phyloP scores from a whole-genome alignment of 1,139 yeast species.

The Taphrina populina region DNA sequence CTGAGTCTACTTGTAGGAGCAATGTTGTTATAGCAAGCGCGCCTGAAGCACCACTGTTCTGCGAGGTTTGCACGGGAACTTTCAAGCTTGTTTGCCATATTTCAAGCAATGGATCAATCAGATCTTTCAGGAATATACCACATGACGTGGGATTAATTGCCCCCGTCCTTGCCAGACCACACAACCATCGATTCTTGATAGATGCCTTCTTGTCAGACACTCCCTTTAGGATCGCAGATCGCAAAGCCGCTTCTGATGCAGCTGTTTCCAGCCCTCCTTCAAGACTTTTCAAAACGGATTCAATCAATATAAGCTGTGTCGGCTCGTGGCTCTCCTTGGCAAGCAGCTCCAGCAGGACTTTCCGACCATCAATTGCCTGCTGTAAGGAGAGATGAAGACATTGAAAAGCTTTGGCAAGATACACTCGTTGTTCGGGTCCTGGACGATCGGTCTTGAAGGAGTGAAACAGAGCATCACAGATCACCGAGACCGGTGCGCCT shows the following conservation, averaged over 20 bases:
- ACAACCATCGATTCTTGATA: slow-evolving; percentile 64
- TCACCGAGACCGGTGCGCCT: slow-evolving; percentile 49
- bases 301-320: slow-evolving; percentile 56
- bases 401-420: slow-evolving; percentile 50
- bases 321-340: slow-evolving; percentile 74
- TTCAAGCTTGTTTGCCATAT: slow-evolving; percentile 19
- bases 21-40: slow-evolving; percentile 44
- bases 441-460: slow-evolving; percentile 47
- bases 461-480: slow-evolving; percentile 52
- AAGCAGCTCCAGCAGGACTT: slow-evolving; percentile 54
- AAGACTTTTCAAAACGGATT: slow-evolving; percentile 53
- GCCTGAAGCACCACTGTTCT: slow-evolving; percentile 43
- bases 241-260: slow-evolving; percentile 39
- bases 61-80: slow-evolving; percentile 40
- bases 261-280: slow-evolving; percentile 37
- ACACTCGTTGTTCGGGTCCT: slow-evolving; percentile 64
- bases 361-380: slow-evolving; percentile 17
- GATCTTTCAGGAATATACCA: slow-evolving; percentile 34
- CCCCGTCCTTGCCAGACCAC: slow-evolving; percentile 47
- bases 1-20: slow-evolving; percentile 39
- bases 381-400: slow-evolving; percentile 45
- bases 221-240: slow-evolving; percentile 55
- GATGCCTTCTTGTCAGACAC: slow-evolving; percentile 63
- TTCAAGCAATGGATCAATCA: slow-evolving; percentile 30
- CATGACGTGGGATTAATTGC: slow-evolving; percentile 35